Percentiles rank a stretch among this genome's conserved stretches.
Conservation (phyloP, 352 stramenopile genomes). For the Pythium chondricola region DNA sequence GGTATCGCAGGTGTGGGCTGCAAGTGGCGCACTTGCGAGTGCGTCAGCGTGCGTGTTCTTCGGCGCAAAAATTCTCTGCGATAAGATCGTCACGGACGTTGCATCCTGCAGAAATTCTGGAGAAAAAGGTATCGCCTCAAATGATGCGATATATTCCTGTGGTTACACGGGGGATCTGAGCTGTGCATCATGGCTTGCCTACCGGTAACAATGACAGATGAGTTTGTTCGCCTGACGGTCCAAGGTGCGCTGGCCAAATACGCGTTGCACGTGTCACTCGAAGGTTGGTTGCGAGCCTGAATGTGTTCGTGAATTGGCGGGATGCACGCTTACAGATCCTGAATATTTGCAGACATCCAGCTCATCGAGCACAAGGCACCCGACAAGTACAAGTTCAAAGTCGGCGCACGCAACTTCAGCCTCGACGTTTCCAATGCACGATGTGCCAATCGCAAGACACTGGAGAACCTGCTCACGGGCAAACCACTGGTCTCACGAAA, state of each 20-base stretch:
- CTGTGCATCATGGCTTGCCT: no score
- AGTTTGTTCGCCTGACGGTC: slow-evolving; percentile 32
- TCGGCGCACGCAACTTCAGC: slow-evolving; percentile 42
- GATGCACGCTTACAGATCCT: not conserved
- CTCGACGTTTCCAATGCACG: slow-evolving; percentile 47
- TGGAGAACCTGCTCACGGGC: slow-evolving; percentile 62
- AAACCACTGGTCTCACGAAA: slow-evolving; percentile 65
- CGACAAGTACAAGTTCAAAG: slow-evolving; percentile 53
- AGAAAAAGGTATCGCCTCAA: slow-evolving; percentile 55
- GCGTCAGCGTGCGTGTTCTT: slow-evolving; percentile 64
- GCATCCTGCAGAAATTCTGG: slow-evolving; percentile 52
- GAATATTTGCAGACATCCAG: slow-evolving; percentile 40
- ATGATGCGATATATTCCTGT: no score
- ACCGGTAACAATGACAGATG: no score
- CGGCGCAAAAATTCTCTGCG: slow-evolving; percentile 59
- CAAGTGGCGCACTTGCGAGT: slow-evolving; percentile 53
- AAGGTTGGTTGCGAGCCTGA: no score
- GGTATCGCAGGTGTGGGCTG: slow-evolving; percentile 47
- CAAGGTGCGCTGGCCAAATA: slow-evolving; percentile 43
- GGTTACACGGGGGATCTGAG: no score
- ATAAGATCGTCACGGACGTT: slow-evolving; percentile 69
- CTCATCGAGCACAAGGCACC: slow-evolving; percentile 43
- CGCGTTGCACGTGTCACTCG: slow-evolving; percentile 17
- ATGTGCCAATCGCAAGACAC: slow-evolving; percentile 53
- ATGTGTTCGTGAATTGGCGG: no score